Evolutionary conservation across 768 basidiomycete species (phyloP).

Genomic region (Lactarius deliciosus): DNA sequence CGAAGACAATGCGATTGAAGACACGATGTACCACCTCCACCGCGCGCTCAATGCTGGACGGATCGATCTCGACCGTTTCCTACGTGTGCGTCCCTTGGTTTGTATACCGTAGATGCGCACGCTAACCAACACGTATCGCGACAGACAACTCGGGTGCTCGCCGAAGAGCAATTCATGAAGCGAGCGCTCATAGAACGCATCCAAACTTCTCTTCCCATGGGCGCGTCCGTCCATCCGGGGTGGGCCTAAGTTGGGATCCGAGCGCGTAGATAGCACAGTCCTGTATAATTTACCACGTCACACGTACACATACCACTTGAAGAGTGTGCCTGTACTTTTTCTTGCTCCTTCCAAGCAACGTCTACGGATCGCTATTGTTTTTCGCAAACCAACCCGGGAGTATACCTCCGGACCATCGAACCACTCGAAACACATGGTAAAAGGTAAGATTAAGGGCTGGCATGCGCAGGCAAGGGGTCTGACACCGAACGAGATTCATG

Average conservation of each 20-base stretch:
- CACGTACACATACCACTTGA: neutral
- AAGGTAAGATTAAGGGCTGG: slow-evolving; percentile 11
- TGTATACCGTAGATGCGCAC: neutral
- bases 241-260: slow-evolving; percentile 19
- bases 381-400: neutral
- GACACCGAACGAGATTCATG: neutral
- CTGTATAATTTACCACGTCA: neutral
- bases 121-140: slow-evolving; percentile 12
- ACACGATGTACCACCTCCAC: slow-evolving; percentile 96
- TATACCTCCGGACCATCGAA: neutral
- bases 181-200: slow-evolving; percentile 94
- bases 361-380: neutral
- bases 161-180: slow-evolving; percentile 97
- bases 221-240: slow-evolving; percentile 30
- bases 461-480: neutral
- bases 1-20: slow-evolving; percentile 98
- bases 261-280: slow-evolving; percentile 18
- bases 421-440: slow-evolving; percentile 5
- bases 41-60: slow-evolving; percentile 88
- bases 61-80: slow-evolving; percentile 91
- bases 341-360: neutral
- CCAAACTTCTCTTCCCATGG: slow-evolving; percentile 55
- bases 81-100: slow-evolving; percentile 60
- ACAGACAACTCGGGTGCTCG: slow-evolving; percentile 80
- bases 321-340: slow-evolving; percentile 12